Percentiles rank a stretch among this genome's conserved stretches.
phyloP scores from a whole-genome alignment of 352 stramenopile genomes.

The Pelagophyceae sp. region DNA sequence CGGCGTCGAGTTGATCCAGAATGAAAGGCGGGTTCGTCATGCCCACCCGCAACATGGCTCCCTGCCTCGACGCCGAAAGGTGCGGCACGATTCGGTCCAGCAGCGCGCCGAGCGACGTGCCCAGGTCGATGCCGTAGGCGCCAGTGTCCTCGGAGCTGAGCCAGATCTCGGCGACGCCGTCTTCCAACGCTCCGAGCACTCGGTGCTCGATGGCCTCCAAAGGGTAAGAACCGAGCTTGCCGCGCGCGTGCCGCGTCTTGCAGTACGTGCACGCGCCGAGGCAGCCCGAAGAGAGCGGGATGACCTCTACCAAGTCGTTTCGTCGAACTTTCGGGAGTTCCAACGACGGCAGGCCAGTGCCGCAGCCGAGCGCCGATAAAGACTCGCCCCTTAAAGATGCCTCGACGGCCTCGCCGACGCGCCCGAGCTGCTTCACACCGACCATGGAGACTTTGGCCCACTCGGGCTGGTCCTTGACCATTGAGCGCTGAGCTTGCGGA shows the following conservation, averaged over 20 bases:
- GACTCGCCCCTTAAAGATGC: slow-evolving; percentile 72
- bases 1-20: slow-evolving; percentile 63
- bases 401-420: slow-evolving; percentile 77
- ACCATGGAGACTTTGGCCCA: slow-evolving; percentile 71
- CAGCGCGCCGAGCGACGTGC: slow-evolving; percentile 48
- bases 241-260: slow-evolving; percentile 78
- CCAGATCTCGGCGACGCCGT: slow-evolving; percentile 77
- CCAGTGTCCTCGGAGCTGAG: slow-evolving; percentile 78
- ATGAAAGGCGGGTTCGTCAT: slow-evolving; percentile 88
- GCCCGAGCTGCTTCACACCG: slow-evolving; percentile 77
- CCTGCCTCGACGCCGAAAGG: neutral
- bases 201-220: slow-evolving; percentile 59
- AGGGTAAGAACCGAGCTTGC: slow-evolving; percentile 72
- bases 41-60: slow-evolving; percentile 74
- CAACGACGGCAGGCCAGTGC: slow-evolving; percentile 58
- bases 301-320: slow-evolving; percentile 80
- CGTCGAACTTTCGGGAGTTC: slow-evolving; percentile 80
- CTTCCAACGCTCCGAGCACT: slow-evolving; percentile 49
- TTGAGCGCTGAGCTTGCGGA: slow-evolving; percentile 63
- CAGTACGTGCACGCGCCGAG: slow-evolving; percentile 82
- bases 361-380: slow-evolving; percentile 66
- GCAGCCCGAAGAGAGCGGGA: slow-evolving; percentile 76
- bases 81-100: slow-evolving; percentile 50
- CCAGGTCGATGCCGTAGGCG: slow-evolving; percentile 76
- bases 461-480: slow-evolving; percentile 48